Percentiles rank a stretch among this genome's conserved stretches.
These are phyloP conservation scores for Meyerozyma guilliermondii DNA, from an alignment of 1,139 yeast species.

Conservation along the genomic window DNA sequence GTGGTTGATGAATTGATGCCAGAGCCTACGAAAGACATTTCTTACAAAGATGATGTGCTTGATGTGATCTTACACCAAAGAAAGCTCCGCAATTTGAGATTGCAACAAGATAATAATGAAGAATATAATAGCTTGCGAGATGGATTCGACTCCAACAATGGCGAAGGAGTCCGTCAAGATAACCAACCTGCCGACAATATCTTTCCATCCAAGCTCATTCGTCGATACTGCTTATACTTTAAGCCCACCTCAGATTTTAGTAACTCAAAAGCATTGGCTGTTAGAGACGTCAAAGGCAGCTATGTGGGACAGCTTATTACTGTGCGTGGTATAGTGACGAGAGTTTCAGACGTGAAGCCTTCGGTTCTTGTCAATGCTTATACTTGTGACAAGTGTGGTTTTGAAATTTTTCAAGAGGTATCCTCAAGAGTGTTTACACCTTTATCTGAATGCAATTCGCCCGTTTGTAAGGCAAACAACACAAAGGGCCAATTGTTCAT, in stretches of 20 bases:
- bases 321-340: constrained; percentile 88
- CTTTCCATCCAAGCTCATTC: constrained; percentile 81
- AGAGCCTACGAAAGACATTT: constrained; percentile 67
- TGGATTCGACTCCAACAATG: constrained; percentile 22
- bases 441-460: constrained; percentile 76
- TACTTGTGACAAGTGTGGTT: constrained; percentile 97
- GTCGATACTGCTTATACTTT: constrained; percentile 85
- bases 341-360: constrained; percentile 96
- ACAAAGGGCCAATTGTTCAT: constrained; percentile 86
- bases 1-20: constrained; percentile 84
- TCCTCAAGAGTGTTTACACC: constrained; percentile 82
- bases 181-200: constrained; percentile 31
- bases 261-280: constrained; percentile 63
- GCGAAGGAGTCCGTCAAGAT: constrained; percentile 14
- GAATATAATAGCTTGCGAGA: constrained; percentile 40
- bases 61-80: constrained; percentile 93
- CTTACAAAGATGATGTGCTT: constrained; percentile 83
- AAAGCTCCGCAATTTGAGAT: constrained; percentile 70
- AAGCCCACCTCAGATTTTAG: constrained; percentile 59
- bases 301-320: constrained; percentile 85
- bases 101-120: constrained; percentile 61
- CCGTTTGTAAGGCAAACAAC: constrained; percentile 72
- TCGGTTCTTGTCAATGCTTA: constrained; percentile 87
- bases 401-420: constrained; percentile 94
- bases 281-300: constrained; percentile 81